phyloP scores from a whole-genome alignment of 306 rosid species.

The Clitoria ternatea region DNA sequence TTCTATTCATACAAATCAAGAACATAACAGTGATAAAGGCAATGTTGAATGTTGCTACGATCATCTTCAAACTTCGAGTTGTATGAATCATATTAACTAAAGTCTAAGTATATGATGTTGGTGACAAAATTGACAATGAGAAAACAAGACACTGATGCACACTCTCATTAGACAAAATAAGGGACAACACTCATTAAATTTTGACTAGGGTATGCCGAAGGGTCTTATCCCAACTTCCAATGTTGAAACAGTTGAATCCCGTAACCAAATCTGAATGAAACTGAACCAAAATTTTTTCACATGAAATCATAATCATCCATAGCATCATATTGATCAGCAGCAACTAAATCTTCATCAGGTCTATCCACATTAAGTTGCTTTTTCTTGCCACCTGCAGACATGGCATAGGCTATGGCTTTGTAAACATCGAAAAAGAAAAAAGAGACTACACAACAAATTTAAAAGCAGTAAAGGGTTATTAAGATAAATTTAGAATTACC shows the following conservation, averaged over 20 bases:
- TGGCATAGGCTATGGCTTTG: background rate
- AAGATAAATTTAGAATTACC: slow-evolving; percentile 32
- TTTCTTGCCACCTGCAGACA: slow-evolving; percentile 70
- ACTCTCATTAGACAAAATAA: slow-evolving; percentile 34
- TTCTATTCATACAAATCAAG: slow-evolving; percentile 22
- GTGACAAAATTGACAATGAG: slow-evolving; percentile 40
- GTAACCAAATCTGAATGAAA: slow-evolving; percentile 22
- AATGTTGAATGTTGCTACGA: slow-evolving; percentile 19
- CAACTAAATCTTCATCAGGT: slow-evolving; percentile 71
- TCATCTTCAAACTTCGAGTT: slow-evolving; percentile 26
- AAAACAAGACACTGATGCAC: slow-evolving; percentile 25
- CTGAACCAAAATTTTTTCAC: slow-evolving; percentile 47
- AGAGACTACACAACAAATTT: background rate
- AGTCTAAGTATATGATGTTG: background rate
- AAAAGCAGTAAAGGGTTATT: background rate
- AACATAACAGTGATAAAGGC: slow-evolving; percentile 7
- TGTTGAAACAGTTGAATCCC: slow-evolving; percentile 29
- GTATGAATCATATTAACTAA: slow-evolving; percentile 25
- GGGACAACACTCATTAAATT: slow-evolving; percentile 36
- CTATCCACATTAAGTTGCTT: slow-evolving; percentile 83
- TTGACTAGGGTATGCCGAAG: slow-evolving; percentile 34
- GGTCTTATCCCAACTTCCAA: slow-evolving; percentile 40
- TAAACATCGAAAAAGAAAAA: background rate
- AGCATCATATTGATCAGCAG: slow-evolving; percentile 45
- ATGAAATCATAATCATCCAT: slow-evolving; percentile 86